Percentiles rank a stretch among this genome's conserved stretches.
Conservation (phyloP, 2,329 filamentous ascomycete genomes). For the Seiridium cupressi region DNA sequence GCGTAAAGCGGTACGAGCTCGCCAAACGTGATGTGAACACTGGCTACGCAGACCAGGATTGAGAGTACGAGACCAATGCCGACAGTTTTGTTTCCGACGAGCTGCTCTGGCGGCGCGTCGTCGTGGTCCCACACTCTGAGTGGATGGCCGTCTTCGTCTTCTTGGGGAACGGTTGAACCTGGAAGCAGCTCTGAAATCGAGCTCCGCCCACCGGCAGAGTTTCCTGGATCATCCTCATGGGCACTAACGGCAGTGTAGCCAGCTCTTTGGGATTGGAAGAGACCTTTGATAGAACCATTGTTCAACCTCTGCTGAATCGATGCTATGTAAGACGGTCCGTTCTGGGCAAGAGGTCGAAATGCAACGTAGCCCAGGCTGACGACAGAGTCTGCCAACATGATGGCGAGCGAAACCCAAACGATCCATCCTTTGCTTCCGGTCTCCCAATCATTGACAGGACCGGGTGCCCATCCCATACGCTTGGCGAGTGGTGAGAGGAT, state of each 20-base stretch:
- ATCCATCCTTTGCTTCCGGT: conserved; percentile 97
- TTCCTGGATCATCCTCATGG: conserved; percentile 20
- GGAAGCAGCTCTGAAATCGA: conserved; percentile 16
- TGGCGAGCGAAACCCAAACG: conserved; percentile 91
- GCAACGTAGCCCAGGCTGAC: conserved; percentile 82
- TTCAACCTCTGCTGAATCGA: conserved; percentile 17
- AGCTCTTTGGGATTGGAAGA: conserved; percentile 17
- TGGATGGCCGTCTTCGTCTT: conserved; percentile 22
- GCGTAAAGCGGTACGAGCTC: conserved; percentile 75
- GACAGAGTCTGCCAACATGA: conserved; percentile 93
- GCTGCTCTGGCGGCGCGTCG: conserved; percentile 82
- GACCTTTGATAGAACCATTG: conserved; percentile 16
- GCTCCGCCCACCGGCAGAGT: conserved; percentile 12
- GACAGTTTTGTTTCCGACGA: conserved; percentile 71
- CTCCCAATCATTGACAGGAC: conserved; percentile 84
- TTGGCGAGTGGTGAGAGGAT: conserved; percentile 88
- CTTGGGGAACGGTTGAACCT: conserved; percentile 10
- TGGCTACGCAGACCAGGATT: conserved; percentile 74
- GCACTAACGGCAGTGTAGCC: conserved; percentile 21
- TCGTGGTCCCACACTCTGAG: conserved; percentile 49
- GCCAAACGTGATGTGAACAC: conserved; percentile 82
- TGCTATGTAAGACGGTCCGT: conserved; percentile 30
- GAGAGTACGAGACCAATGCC: conserved; percentile 74
- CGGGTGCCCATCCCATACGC: conserved; percentile 82
- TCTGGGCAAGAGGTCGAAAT: conserved; percentile 57